Percentiles rank a stretch among this genome's conserved stretches.
Evolutionary conservation across 1,139 yeast genomes (phyloP).

Genomic region (Kodamaea ohmeri): DNA sequence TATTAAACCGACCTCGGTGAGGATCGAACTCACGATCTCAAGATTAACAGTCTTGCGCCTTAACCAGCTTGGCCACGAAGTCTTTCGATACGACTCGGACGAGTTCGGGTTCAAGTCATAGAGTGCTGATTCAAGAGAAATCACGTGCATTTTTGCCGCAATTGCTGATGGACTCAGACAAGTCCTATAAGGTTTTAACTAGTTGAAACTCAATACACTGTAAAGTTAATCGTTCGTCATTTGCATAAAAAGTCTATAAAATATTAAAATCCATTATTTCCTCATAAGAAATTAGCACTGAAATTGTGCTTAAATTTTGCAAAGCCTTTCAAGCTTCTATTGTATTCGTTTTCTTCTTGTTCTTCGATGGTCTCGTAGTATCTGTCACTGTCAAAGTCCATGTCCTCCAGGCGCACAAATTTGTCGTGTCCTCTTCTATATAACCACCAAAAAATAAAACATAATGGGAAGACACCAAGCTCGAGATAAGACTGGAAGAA

Average conservation of each 20-base stretch:
- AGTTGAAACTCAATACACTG: no score
- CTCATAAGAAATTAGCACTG: slow-evolving; percentile 23
- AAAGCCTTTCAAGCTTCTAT: slow-evolving; percentile 46
- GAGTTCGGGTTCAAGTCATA: not conserved
- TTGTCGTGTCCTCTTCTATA: slow-evolving; percentile 44
- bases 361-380: slow-evolving; percentile 54
- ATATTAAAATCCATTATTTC: not conserved
- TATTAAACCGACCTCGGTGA: slow-evolving; percentile 17
- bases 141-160: no score
- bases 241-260: no score
- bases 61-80: slow-evolving; percentile 23
- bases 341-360: slow-evolving; percentile 33
- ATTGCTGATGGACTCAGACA: no score
- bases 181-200: no score
- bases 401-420: slow-evolving; percentile 47
- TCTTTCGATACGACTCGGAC: slow-evolving; percentile 9
- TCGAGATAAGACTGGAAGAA: slow-evolving; percentile 41
- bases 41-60: slow-evolving; percentile 20
- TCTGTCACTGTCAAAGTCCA: slow-evolving; percentile 64
- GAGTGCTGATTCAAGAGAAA: not conserved
- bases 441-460: slow-evolving; percentile 44
- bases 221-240: no score
- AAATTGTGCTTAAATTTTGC: slow-evolving; percentile 35
- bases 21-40: slow-evolving; percentile 20
- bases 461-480: slow-evolving; percentile 37